These are phyloP conservation scores for Mycosphaerella arachidis DNA, from an alignment of 2,329 filamentous ascomycete genomes.

Conservation along the genomic window DNA sequence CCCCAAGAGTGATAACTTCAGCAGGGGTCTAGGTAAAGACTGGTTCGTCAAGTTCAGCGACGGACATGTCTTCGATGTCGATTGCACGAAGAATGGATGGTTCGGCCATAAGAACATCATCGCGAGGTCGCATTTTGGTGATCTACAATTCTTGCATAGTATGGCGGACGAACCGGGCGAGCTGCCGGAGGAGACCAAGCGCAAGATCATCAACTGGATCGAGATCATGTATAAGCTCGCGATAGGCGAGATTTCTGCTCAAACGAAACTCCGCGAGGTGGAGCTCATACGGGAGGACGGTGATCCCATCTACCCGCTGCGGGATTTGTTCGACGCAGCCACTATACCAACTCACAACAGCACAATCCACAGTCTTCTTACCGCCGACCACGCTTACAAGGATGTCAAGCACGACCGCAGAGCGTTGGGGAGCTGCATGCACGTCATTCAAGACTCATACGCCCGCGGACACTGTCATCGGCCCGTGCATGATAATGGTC, in stretches of 20 bases:
- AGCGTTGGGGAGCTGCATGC: conserved; percentile 6
- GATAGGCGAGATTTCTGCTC: neutral
- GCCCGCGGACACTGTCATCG: conserved; percentile 5
- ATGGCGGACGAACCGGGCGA: conserved; percentile 5
- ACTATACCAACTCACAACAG: neutral
- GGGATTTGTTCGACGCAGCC: conserved; percentile 1
- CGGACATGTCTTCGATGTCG: neutral
- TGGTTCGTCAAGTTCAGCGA: conserved; percentile 7
- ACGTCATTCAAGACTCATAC: conserved; percentile 8
- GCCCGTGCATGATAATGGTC: neutral
- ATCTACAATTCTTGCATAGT: conserved; percentile 8
- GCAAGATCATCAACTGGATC: conserved; percentile 7
- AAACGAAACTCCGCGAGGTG: conserved; percentile 1
- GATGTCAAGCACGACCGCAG: conserved; percentile 5
- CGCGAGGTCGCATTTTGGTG: conserved; percentile 6
- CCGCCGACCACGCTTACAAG: neutral
- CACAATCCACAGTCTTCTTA: conserved; percentile 4
- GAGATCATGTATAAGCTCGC: conserved; percentile 8
- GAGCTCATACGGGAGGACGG: neutral
- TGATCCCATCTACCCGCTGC: neutral
- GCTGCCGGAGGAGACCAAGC: conserved; percentile 2
- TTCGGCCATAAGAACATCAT: conserved; percentile 7
- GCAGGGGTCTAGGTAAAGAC: conserved; percentile 4
- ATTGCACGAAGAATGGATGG: conserved; percentile 7
- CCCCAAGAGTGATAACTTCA: conserved; percentile 1